These are phyloP conservation scores for Trichaptum fuscoviolaceum DNA, from an alignment of 768 basidiomycete genomes.

Conservation along the genomic window DNA sequence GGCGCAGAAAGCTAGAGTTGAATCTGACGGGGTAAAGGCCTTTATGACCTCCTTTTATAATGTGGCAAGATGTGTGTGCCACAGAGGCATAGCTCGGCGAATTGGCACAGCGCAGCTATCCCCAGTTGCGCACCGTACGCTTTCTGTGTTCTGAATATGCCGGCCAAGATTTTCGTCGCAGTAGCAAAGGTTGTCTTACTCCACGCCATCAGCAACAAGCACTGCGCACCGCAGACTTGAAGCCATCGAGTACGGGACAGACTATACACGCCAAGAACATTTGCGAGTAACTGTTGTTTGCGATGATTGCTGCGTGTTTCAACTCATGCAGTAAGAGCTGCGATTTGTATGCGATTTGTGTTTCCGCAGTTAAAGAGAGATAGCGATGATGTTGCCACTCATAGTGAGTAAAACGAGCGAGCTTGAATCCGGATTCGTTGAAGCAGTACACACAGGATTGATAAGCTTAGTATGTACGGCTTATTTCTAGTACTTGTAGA, in stretches of 20 bases:
- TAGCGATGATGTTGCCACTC: too few species aligned
- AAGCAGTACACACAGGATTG: background rate
- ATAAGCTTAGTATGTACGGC: too few species aligned
- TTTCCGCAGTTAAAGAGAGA: too few species aligned
- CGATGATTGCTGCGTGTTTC: background rate
- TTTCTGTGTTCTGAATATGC: background rate
- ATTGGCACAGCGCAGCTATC: background rate
- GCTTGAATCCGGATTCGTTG: too few species aligned
- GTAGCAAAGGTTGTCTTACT: background rate
- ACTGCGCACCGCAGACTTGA: background rate
- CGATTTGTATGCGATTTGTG: background rate
- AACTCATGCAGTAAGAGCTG: background rate
- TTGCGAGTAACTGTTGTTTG: background rate
- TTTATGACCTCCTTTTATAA: background rate
- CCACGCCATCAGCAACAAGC: background rate
- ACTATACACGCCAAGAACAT: background rate
- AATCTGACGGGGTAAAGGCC: background rate
- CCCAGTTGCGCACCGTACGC: background rate
- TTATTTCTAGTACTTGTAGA: too few species aligned
- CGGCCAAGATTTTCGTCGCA: background rate
- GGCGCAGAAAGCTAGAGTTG: background rate
- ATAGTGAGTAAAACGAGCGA: too few species aligned
- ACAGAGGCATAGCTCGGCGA: background rate
- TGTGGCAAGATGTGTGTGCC: background rate
- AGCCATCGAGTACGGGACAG: background rate